Percentiles rank a stretch among this genome's conserved stretches.
phyloP scores from a whole-genome alignment of 257 asterid genomes.

The Lavandula angustifolia region DNA sequence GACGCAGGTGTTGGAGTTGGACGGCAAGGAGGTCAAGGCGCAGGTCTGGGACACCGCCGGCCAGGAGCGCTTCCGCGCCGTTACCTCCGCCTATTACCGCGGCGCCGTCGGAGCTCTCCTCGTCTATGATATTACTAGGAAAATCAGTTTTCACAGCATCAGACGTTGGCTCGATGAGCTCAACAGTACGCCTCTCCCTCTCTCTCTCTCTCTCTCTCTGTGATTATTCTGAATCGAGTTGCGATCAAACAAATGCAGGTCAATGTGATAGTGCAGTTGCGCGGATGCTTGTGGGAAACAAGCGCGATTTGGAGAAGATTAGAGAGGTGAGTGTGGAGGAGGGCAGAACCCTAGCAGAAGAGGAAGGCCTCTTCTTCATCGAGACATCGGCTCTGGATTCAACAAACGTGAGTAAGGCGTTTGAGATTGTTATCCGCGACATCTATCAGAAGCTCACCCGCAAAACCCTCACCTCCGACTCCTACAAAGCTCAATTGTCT shows the following conservation, averaged over 20 bases:
- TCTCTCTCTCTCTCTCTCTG: background rate
- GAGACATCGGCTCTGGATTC: conserved; percentile 80
- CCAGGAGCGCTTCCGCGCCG: conserved; percentile 82
- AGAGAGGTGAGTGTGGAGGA: conserved; percentile 72
- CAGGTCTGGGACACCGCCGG: conserved; percentile 94
- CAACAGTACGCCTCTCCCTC: conserved; percentile 44
- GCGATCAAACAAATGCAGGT: conserved; percentile 42
- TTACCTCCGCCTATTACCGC: conserved; percentile 83
- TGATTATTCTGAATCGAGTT: background rate
- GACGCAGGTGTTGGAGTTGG: conserved; percentile 66
- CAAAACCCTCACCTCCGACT: conserved; percentile 63
- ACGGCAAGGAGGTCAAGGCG: conserved; percentile 77
- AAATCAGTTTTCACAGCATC: conserved; percentile 55
- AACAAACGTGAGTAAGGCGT: conserved; percentile 64
- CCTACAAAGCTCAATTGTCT: conserved; percentile 68
- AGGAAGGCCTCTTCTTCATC: conserved; percentile 69
- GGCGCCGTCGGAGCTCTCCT: conserved; percentile 84
- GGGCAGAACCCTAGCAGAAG: conserved; percentile 66
- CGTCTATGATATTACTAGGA: conserved; percentile 69
- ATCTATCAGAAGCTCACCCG: conserved; percentile 64
- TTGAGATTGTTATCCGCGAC: conserved; percentile 70
- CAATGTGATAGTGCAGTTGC: conserved; percentile 69
- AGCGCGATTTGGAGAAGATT: conserved; percentile 66
- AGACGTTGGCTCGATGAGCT: conserved; percentile 85
- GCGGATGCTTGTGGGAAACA: conserved; percentile 77